A percentile compares a stretch with the other conserved stretches of the same genome.
phyloP scores from a whole-genome alignment of 805 yeast genomes.

The Candida yuanshanica region DNA sequence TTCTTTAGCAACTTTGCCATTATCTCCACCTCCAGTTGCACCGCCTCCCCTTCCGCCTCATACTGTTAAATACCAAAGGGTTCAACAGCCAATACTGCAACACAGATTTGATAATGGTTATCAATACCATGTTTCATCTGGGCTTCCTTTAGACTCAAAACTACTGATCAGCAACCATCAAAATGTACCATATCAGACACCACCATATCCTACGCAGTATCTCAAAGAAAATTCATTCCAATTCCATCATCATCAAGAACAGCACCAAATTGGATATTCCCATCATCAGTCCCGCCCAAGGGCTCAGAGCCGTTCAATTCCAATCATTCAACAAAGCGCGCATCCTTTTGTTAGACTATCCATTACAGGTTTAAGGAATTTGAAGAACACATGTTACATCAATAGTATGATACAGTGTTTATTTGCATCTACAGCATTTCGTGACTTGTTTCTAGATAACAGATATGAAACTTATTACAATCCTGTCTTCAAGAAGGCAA shows the following conservation, averaged over 20 bases:
- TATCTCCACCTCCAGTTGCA: neutral
- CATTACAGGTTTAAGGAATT: slow-evolving; percentile 58
- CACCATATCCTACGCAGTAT: slow-evolving; percentile 5
- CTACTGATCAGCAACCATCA: too few relatives aligned
- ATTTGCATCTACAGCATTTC: slow-evolving; percentile 47
- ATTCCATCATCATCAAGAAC: slow-evolving; percentile 1
- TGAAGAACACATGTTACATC: slow-evolving; percentile 73
- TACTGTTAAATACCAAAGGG: neutral
- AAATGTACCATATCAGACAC: slow-evolving; percentile 2
- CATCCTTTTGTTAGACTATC: slow-evolving; percentile 37
- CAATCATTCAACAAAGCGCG: slow-evolving; percentile 32
- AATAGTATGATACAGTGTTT: slow-evolving; percentile 69
- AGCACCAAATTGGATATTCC: neutral
- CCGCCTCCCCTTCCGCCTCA: slow-evolving; percentile 8
- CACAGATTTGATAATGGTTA: neutral
- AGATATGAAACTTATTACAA: slow-evolving; percentile 39
- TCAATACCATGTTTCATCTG: too few relatives aligned
- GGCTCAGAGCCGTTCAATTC: slow-evolving; percentile 21
- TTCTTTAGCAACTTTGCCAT: neutral
- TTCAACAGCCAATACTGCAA: neutral
- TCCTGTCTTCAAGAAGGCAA: slow-evolving; percentile 22
- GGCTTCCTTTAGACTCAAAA: too few relatives aligned
- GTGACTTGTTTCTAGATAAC: slow-evolving; percentile 41
- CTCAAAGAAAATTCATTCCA: neutral
- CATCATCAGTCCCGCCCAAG: slow-evolving; percentile 10